A percentile compares a stretch with the other conserved stretches of the same genome.
Evolutionary conservation across 768 basidiomycete species (phyloP).

Genomic region (Trametes punicea): DNA sequence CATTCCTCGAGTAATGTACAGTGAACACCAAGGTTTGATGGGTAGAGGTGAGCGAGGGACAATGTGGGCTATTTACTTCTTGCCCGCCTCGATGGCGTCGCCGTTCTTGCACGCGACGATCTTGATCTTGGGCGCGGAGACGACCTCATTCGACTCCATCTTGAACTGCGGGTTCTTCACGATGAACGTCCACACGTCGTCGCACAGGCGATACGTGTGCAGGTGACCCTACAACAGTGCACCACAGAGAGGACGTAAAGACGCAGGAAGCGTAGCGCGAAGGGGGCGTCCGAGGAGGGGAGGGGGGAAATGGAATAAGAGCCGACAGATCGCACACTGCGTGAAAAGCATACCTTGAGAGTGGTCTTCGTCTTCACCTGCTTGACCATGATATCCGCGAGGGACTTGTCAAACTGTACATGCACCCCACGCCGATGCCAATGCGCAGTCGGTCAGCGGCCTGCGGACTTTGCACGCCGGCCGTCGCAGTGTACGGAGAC

Average conservation of each 20-base stretch:
- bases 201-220: conserved; percentile 87
- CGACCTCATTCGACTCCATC: conserved; percentile 87
- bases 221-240: conserved; percentile 61
- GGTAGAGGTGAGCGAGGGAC: no score
- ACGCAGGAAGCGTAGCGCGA: background rate
- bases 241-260: background rate
- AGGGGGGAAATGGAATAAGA: no score
- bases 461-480: background rate
- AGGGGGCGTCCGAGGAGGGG: background rate
- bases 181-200: conserved; percentile 99
- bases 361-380: conserved; percentile 94
- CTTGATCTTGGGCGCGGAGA: conserved; percentile 78
- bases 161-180: conserved; percentile 92
- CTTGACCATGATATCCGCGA: conserved; percentile 90
- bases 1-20: background rate
- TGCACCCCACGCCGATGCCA: background rate
- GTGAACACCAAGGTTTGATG: background rate
- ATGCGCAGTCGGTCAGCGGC: background rate
- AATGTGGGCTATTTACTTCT: conserved; percentile 47
- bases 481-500: background rate
- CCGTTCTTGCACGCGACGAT: conserved; percentile 98
- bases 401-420: conserved; percentile 88
- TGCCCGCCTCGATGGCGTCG: conserved; percentile 78
- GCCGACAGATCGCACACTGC: conserved; percentile 7
- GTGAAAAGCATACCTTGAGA: conserved; percentile 61